These are phyloP conservation scores for Aspergillus pseudonomiae DNA, from an alignment of 2,329 filamentous ascomycete genomes.

Conservation along the genomic window DNA sequence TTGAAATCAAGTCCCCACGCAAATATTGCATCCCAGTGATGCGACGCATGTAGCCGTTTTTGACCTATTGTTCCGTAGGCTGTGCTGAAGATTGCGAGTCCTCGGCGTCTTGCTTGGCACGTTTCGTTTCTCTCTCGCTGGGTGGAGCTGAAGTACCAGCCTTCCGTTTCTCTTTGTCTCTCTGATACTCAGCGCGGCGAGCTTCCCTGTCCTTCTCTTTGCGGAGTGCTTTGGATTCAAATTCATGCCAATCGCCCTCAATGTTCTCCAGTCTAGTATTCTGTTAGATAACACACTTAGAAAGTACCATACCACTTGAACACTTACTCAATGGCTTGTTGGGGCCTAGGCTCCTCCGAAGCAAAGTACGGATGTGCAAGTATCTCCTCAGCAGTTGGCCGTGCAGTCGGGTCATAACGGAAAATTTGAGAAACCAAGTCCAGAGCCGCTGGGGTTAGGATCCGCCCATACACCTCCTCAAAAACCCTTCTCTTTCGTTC, in stretches of 20 bases:
- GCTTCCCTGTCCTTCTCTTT: constrained; percentile 76
- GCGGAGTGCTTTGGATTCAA: constrained; percentile 91
- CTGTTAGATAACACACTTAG: constrained; percentile 14
- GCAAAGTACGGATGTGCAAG: constrained; percentile 88
- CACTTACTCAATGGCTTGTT: constrained; percentile 79
- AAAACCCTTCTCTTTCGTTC: constrained; percentile 75
- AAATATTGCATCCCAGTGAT: constrained; percentile 2
- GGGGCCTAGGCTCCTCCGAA: constrained; percentile 73
- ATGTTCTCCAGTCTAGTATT: constrained; percentile 69
- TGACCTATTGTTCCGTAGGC: constrained; percentile 9
- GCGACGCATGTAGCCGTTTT: neutral
- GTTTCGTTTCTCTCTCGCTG: constrained; percentile 46
- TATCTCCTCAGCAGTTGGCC: constrained; percentile 82
- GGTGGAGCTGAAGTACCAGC: constrained; percentile 36
- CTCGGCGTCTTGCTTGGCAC: constrained; percentile 36
- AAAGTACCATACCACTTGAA: neutral
- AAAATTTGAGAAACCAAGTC: constrained; percentile 85
- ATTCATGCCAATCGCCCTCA: constrained; percentile 97
- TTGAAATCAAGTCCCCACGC: neutral
- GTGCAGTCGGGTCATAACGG: constrained; percentile 79
- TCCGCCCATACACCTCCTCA: constrained; percentile 77
- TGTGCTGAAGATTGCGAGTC: constrained; percentile 12
- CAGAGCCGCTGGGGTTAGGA: constrained; percentile 77
- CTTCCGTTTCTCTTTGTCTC: constrained; percentile 55
- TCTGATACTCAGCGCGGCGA: constrained; percentile 49